phyloP scores from a whole-genome alignment of 441 rosid genomes.

The Pelargonium hybrid region DNA sequence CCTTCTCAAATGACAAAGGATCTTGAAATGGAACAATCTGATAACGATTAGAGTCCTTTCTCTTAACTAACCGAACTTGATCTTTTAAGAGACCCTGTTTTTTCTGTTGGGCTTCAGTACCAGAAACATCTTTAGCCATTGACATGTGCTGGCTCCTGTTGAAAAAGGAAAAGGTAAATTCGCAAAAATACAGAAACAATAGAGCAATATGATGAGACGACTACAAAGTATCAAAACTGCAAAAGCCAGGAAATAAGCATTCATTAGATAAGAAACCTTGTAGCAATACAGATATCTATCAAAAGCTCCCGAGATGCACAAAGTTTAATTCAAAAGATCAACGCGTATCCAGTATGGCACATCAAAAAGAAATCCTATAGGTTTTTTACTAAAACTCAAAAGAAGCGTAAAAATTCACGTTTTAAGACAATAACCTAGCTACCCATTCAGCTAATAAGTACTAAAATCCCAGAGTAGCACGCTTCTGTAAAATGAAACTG shows the following conservation, averaged over 20 bases:
- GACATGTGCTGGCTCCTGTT: conserved; percentile 17
- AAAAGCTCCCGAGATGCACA: not conserved
- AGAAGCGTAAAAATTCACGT: no score
- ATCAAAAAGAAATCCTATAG: no score
- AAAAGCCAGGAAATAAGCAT: not conserved
- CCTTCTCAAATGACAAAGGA: conserved; percentile 75
- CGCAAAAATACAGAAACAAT: conserved; percentile 1
- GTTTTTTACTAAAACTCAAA: not conserved
- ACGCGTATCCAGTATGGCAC: not conserved
- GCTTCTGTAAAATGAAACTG: no score
- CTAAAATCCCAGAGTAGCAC: no score
- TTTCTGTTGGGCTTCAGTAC: conserved; percentile 44
- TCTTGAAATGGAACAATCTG: conserved; percentile 66
- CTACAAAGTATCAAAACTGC: not conserved
- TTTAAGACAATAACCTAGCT: no score
- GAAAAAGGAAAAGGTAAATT: no score
- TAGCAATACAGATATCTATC: not conserved
- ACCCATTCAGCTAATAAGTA: no score
- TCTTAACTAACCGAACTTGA: conserved; percentile 61
- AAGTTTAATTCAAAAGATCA: not conserved
- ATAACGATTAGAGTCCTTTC: conserved; percentile 56
- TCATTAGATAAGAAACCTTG: not conserved
- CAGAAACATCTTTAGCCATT: conserved; percentile 49
- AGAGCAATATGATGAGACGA: not conserved
- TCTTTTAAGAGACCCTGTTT: conserved; percentile 76